A percentile compares a stretch with the other conserved stretches of the same genome.
phyloP scores from a whole-genome alignment of 2,329 filamentous ascomycete species.

The Alternaria sp. region DNA sequence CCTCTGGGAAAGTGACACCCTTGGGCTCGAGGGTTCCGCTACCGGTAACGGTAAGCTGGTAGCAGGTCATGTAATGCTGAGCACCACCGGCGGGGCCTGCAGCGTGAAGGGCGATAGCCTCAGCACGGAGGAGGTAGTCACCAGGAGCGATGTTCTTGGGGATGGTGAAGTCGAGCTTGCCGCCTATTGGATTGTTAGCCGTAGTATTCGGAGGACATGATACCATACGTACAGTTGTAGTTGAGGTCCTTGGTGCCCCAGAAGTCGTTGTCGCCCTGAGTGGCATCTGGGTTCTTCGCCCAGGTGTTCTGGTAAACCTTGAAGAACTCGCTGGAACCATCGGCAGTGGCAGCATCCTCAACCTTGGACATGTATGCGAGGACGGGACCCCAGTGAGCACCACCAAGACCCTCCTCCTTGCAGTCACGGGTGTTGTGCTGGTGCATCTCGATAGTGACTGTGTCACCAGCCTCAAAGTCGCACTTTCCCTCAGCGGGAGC shows the following conservation, averaged over 20 bases:
- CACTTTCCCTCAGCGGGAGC: conserved; percentile 35
- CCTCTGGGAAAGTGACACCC: conserved; percentile 56
- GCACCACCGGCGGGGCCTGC: conserved; percentile 47
- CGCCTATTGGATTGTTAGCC: conserved; percentile 7
- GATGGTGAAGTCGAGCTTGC: conserved; percentile 40
- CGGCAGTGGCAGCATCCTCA: conserved; percentile 49
- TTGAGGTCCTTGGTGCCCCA: conserved; percentile 53
- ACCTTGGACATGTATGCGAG: conserved; percentile 57
- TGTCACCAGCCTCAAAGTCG: conserved; percentile 32
- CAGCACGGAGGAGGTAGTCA: conserved; percentile 53
- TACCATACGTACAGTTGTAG: conserved; percentile 36
- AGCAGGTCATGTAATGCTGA: conserved; percentile 56
- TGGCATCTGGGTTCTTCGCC: conserved; percentile 35
- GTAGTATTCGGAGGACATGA: background rate
- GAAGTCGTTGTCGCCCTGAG: conserved; percentile 51
- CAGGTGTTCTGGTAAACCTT: conserved; percentile 53
- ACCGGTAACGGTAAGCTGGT: conserved; percentile 51
- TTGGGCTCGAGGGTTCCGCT: conserved; percentile 43
- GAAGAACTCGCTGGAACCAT: conserved; percentile 59
- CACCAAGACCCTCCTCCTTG: conserved; percentile 33
- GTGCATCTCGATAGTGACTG: conserved; percentile 41
- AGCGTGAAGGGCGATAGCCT: conserved; percentile 56
- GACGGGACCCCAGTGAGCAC: conserved; percentile 59
- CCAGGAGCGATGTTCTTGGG: conserved; percentile 51
- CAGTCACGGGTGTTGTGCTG: conserved; percentile 32